phyloP scores from a whole-genome alignment of 192 early-diverging fungal species.

The Podila verticillata region DNA sequence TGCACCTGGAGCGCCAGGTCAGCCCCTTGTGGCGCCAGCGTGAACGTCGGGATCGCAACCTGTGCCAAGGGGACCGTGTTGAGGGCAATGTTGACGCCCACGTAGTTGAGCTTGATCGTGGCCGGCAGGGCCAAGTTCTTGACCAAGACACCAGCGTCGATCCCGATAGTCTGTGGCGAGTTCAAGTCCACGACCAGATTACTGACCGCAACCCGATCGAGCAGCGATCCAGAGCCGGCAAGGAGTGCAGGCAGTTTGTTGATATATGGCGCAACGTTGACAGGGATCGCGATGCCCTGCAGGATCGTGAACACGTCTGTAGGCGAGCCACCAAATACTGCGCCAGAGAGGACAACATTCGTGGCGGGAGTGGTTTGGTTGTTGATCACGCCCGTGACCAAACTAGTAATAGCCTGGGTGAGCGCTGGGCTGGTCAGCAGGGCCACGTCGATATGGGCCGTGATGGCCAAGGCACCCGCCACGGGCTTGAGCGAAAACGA shows the following conservation, averaged over 20 bases:
- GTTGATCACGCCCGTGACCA: constrained; percentile 11
- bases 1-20: constrained; percentile 17
- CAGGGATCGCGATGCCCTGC: constrained; percentile 7
- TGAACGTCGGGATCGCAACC: constrained; percentile 21
- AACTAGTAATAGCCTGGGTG: constrained; percentile 5
- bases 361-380: constrained; percentile 23
- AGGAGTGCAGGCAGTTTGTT: constrained; percentile 19
- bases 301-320: constrained; percentile 15
- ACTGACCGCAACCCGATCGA: constrained; percentile 7
- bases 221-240: constrained; percentile 1
- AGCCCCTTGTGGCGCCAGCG: constrained; percentile 8
- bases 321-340: constrained; percentile 14
- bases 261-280: constrained; percentile 13
- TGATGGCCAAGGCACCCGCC: constrained; percentile 12
- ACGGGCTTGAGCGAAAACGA: constrained; percentile 7
- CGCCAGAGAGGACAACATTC: constrained; percentile 17
- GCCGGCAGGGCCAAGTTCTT: constrained; percentile 40
- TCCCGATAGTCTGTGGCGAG: constrained; percentile 36
- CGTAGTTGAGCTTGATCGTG: constrained; percentile 41
- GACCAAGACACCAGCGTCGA: constrained; percentile 21
- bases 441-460: constrained; percentile 16
- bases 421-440: constrained; percentile 11
- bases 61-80: constrained; percentile 17
- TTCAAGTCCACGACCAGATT: constrained; percentile 25
- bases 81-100: constrained; percentile 26